Base-by-base conservation (phyloP, 108 stramenopile genomes). In the Chaetoceros tenuissimus region DNA sequence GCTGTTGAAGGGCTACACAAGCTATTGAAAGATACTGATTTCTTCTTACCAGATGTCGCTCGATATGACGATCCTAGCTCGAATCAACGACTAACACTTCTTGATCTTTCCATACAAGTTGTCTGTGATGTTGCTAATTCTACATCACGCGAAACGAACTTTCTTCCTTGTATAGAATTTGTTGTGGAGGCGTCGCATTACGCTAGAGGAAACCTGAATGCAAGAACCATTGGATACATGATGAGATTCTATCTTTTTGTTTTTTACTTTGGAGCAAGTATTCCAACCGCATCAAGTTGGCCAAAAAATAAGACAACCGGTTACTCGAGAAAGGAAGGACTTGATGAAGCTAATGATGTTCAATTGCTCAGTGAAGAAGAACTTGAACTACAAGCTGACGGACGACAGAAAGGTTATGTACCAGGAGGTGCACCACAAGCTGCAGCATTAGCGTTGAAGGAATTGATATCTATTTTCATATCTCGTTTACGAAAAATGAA, bases 51-150 rank as follows among this genome's bases (percentile, higher is more conserved):
- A 22, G 91, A 92, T 57, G 65, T 87, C 13, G 40, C 73, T 22
- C 44, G 62, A 19, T 63, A 68, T 27, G 63, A 72, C 40, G 69
- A 78, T 27, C 29, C 59, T 30, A 66, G 63, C 62, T 34, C 72
- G 46, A 61, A 66, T 46, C 28, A 50, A 34, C 43, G 79, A 22
- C 62, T 88, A 24, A 92, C 91, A 20, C 69, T 87, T 1, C 68
- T 89, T 22, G 92, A 89, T 62, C 57, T 89, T 24, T 57, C 82
- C 0, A 78, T 86, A 55, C 87, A 89, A 68, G 81, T 79, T 27
- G 87, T 87, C 8, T 89, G 92, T 49, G 92, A 93, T 73, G 82
- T 89, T 20, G 84, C 87, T 18, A 89, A 75, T 22, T 70, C 76
- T 34, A 80, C 79, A 3, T 62, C 87, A 27, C 73, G 81, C 50